Evolutionary conservation across 2,329 filamentous ascomycete genomes (phyloP), one percentile per base, ranked within the genome.

Genomic region (Colletotrichum sp.): DNA sequence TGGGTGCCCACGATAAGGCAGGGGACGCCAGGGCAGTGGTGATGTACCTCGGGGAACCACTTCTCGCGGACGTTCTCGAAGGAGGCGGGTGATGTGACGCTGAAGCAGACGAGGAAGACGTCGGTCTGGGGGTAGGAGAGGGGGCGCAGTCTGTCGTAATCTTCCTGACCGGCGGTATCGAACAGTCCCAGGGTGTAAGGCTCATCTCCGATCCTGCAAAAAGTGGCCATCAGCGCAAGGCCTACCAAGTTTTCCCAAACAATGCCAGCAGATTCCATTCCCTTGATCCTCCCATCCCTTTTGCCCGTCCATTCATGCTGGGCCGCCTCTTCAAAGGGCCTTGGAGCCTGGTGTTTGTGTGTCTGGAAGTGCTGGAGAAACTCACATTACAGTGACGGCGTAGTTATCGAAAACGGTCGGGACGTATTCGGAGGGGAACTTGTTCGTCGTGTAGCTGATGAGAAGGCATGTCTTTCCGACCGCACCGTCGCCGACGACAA

Each of bases 341-440:
- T 24, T 18, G 13, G 44, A 62, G 28, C 30, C 52, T 21, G 24
- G 34, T 32, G 36, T 52, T 55, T 39, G 39, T 67, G n/a, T 57
- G 39, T 49, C 55, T 70, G 34, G 66, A 62, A 13, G 59, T 62
- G 65, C 16, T 64, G 52, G 60, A 78, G 81, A 77, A 72, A 93
- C 96, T 93, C 91, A 98, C 97, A 99, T 99, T 81, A 99, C 97
- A 80, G 97, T 99, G 85, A 99, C 97, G 75, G 97, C 97, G 91
- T 99, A 99, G 89, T 99, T 99, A 87, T 99, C 97, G 87, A 99
- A 99, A 79, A 99, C 97, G 34, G 97, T 99, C 69, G 97, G 97
- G 75, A 99, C 97, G 87, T 99, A 99, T 96, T 99, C 97, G 82
- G 96, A 98, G 44, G 97, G 97, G 87, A 99, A 99, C 84, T 99